Conservation (phyloP, 305 asterid species). For the Solanum hybrid region DNA sequence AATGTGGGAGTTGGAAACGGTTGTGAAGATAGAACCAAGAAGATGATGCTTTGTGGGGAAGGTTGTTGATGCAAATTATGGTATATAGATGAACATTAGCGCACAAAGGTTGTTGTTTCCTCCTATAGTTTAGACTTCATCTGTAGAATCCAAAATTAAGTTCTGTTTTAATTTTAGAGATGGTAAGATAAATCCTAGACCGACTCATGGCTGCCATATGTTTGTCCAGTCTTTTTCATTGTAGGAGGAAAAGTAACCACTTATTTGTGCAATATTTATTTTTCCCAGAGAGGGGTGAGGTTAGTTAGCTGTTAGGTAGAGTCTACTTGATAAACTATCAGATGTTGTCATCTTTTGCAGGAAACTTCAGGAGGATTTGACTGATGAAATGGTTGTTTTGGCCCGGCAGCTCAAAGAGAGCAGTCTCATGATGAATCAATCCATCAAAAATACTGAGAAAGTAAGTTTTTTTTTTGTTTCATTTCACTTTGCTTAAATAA, state of each 20-base stretch:
- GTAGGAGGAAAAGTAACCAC: neutral
- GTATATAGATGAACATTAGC: neutral
- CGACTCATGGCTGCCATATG: neutral
- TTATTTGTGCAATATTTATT: neutral
- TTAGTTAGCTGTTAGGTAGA: neutral
- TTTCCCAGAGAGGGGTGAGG: neutral
- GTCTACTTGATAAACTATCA: neutral
- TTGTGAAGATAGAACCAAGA: neutral
- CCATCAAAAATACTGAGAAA: conserved; percentile 71
- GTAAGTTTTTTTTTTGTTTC: conserved; percentile 16
- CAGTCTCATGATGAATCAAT: conserved; percentile 71
- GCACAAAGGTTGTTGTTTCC: neutral
- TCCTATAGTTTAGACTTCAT: neutral
- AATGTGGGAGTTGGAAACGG: neutral
- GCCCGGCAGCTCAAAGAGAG: conserved; percentile 84
- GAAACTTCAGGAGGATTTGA: conserved; percentile 85
- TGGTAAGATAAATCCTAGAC: neutral
- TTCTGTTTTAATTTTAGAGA: neutral
- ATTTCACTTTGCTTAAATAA: neutral
- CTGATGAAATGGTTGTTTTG: conserved; percentile 86
- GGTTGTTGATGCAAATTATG: neutral
- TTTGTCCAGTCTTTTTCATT: neutral
- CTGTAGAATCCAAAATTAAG: neutral
- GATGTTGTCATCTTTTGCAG: conserved; percentile 28
- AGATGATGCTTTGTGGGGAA: neutral